Evolutionary conservation across 1,139 yeast genomes (phyloP).

Genomic region (Sugiyamaella pinicola): DNA sequence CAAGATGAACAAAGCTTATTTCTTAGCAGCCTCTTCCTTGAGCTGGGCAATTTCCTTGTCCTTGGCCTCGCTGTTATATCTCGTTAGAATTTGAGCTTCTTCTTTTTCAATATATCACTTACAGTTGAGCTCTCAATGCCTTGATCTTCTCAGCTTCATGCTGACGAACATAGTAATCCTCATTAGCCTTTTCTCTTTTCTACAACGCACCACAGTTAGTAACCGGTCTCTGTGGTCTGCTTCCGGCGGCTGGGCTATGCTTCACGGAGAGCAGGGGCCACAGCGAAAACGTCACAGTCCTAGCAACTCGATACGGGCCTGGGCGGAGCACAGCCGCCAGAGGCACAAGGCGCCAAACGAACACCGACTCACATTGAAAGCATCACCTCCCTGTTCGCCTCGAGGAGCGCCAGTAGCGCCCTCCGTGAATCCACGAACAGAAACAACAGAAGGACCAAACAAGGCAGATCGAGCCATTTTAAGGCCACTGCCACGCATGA

Average conservation of each 20-base stretch:
- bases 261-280: too few relatives aligned
- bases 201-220: slow-evolving; percentile 26
- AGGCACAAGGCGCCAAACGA: background rate
- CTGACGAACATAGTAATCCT: slow-evolving; percentile 63
- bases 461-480: slow-evolving; percentile 10
- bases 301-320: too few relatives aligned
- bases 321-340: too few relatives aligned
- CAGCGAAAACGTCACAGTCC: too few relatives aligned
- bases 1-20: background rate
- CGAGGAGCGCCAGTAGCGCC: slow-evolving; percentile 61
- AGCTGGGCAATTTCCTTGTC: slow-evolving; percentile 37
- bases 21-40: slow-evolving; percentile 41
- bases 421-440: slow-evolving; percentile 40
- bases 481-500: slow-evolving; percentile 15
- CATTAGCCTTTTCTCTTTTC: slow-evolving; percentile 73
- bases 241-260: background rate
- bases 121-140: slow-evolving; percentile 46
- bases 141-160: slow-evolving; percentile 65
- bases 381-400: slow-evolving; percentile 50
- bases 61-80: slow-evolving; percentile 30
- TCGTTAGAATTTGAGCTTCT: background rate
- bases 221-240: background rate
- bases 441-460: slow-evolving; percentile 11
- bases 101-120: slow-evolving; percentile 12
- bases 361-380: slow-evolving; percentile 49